These are phyloP conservation scores for Pythium pyrilobum DNA, from an alignment of 352 stramenopile species.

Conservation along the genomic window DNA sequence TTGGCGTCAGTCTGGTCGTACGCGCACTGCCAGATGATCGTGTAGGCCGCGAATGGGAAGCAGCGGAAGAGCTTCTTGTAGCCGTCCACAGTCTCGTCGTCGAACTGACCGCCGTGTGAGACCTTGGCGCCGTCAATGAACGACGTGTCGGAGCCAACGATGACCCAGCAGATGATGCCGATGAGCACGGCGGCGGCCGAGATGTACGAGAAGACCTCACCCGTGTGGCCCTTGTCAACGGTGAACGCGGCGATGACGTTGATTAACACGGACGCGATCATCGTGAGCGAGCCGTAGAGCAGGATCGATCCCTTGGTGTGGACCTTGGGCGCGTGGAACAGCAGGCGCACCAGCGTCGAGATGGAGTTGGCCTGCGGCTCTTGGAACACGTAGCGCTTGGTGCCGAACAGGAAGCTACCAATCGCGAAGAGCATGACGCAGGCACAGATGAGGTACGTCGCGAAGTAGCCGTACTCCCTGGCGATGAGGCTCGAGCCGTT, in stretches of 20 bases:
- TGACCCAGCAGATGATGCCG: conserved; percentile 44
- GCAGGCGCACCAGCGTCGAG: conserved; percentile 35
- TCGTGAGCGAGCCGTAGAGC: conserved; percentile 30
- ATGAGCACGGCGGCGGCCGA: conserved; percentile 25
- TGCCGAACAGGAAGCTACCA: conserved; percentile 32
- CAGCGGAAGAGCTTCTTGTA: conserved; percentile 53
- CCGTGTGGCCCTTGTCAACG: conserved; percentile 27
- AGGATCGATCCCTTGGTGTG: conserved; percentile 30
- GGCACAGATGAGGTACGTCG: conserved; percentile 55
- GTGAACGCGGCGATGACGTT: conserved; percentile 57
- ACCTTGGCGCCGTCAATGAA: conserved; percentile 43
- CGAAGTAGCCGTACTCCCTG: conserved; percentile 73
- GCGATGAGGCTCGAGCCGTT: conserved; percentile 60
- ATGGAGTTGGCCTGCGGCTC: conserved; percentile 32
- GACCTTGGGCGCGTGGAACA: conserved; percentile 21
- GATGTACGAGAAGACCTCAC: conserved; percentile 47
- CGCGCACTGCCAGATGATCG: conserved; percentile 51
- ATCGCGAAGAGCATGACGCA: conserved; percentile 36
- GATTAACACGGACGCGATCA: conserved; percentile 36
- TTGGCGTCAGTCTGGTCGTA: conserved; percentile 69
- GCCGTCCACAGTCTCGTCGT: conserved; percentile 35
- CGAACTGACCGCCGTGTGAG: conserved; percentile 30
- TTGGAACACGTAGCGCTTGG: conserved; percentile 46
- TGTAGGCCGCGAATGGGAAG: conserved; percentile 54
- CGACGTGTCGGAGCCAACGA: conserved; percentile 34